Base-by-base conservation (phyloP, 2,329 filamentous ascomycete genomes). In the Monosporascus sp. region DNA sequence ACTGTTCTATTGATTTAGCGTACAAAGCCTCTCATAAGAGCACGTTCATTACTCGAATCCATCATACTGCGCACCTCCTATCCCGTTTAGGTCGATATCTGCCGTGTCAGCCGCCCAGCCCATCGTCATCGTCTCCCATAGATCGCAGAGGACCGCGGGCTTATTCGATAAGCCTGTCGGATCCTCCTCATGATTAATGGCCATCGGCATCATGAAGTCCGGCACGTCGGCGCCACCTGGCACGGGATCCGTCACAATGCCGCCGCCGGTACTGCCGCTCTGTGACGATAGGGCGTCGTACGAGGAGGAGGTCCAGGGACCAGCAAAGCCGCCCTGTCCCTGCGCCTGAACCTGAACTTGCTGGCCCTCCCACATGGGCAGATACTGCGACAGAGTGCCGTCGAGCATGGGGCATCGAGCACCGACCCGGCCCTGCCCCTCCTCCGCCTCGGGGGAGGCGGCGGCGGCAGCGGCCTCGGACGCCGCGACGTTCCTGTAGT, bases 321-420 rank as follows among this genome's bases (percentile, higher is more conserved):
- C 31, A 34, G 31, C 31, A 34, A 34, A 34, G 31, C 31, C 11
- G 31, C 31, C 31, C 31, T 34, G 31, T 34, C 11, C 11, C 31
- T 18, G 42, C 36, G 25, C 18, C 24, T n/a, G 46, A 52, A 44
- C 15, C 48, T 60, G 15, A 56, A 48, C 51, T 57, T 71, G 51
- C 48, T 64, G 64, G 6, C 72, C 72, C 27, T 76, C 73, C 77
- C 77, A 80, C 24, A 70, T 59, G 0, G 72, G 66, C 25, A 78
- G 64, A 47, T 74, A 79, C 34, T 67, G 59, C n/a, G 78, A 72
- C 53, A 81, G 56, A 52, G 71, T 78, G 8, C 72, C 75, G 55
- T 81, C 77, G 41, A 80, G 65, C 74, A 81, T 77, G 15, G 79
- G 79, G 54, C 79, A 82, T 57, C 54, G 2, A 46, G 11, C 8